These are phyloP conservation scores for Sporothrix mexicana DNA, from an alignment of 2,329 filamentous ascomycete species.

Conservation along the genomic window DNA sequence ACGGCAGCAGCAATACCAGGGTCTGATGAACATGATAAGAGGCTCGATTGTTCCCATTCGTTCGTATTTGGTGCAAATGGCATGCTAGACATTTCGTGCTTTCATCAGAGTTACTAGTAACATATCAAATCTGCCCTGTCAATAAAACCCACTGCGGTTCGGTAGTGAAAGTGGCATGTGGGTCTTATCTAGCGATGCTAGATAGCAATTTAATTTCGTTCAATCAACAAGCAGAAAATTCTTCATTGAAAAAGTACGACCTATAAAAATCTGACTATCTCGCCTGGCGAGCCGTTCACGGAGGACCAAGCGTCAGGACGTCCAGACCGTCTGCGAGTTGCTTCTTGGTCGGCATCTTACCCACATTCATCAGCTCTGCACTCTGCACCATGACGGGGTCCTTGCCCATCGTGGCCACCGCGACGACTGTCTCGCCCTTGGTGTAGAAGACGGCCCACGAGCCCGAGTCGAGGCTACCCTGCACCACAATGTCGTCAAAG, in stretches of 20 bases:
- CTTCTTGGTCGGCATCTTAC: slow-evolving; percentile 82
- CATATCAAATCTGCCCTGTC: too few species aligned
- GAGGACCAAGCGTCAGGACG: slow-evolving; percentile 52
- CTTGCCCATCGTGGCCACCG: slow-evolving; percentile 86
- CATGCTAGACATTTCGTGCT: too few species aligned
- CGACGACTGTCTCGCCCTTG: slow-evolving; percentile 83
- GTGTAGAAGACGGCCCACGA: slow-evolving; percentile 92
- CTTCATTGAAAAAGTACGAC: background rate
- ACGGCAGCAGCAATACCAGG: too few species aligned
- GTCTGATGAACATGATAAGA: too few species aligned
- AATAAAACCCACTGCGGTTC: too few species aligned
- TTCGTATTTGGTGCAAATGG: too few species aligned
- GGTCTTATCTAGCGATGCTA: too few species aligned
- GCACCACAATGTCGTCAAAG: slow-evolving; percentile 83
- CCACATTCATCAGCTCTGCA: slow-evolving; percentile 81
- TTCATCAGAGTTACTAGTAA: too few species aligned
- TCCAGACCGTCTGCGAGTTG: slow-evolving; percentile 70
- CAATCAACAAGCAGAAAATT: background rate
- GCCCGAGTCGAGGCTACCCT: slow-evolving; percentile 74
- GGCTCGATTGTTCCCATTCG: too few species aligned
- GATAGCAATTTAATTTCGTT: too few species aligned
- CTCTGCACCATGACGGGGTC: slow-evolving; percentile 86
- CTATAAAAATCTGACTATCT: background rate
- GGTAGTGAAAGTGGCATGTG: too few species aligned
- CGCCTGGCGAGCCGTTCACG: slow-evolving; percentile 31